Base-by-base conservation (phyloP, 768 basidiomycete genomes). In the Guyanaporus albipodus region DNA sequence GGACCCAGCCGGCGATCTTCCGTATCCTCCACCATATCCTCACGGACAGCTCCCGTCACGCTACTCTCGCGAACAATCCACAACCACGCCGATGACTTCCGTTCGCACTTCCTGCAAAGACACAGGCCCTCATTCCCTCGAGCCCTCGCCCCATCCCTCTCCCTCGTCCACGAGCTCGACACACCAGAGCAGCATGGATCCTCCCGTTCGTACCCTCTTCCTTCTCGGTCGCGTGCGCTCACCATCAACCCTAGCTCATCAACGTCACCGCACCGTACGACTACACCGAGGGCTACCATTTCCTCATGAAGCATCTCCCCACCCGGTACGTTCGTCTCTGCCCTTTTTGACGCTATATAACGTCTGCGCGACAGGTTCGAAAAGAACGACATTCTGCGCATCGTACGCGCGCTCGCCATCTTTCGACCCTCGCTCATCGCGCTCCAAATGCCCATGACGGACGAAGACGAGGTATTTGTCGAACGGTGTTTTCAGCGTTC, bases 391-490 rank as follows among this genome's bases (percentile, higher is more conserved):
- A 91, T 94, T 51, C 69, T 98, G 34, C 90, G 92, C 47, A 85
- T 98, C 56, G 93, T 97, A 35, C 85, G 93, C 43, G 91, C 94
- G 23, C 75, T 98, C 45, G 94, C 95, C 17, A 90, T 95, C 29
- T 94, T 92, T 65, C 79, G 95, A 46, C 95, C 95, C n/a, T 94
- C 91, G 48, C 77, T 98, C 46, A 98, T 98, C 59, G 95, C 95
- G 22, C 71, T 98, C 42, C 94, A 97, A 78, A 96, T 97, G 94
- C 92, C 95, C 23, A 73, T 98, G 65, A 88, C 91, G 15, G 82
- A 92, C 47, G 93, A 96, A 58, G 95, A 98, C 69, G 95, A 97
- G 66, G 78, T 95, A 3, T 97, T 98, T 66, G 86, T 95, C 41
- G 95, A 98, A 70, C 85, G 85, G 61, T 95, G 90, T 55, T 95